phyloP scores from a whole-genome alignment of 768 basidiomycete species.

The Collybia sp. region DNA sequence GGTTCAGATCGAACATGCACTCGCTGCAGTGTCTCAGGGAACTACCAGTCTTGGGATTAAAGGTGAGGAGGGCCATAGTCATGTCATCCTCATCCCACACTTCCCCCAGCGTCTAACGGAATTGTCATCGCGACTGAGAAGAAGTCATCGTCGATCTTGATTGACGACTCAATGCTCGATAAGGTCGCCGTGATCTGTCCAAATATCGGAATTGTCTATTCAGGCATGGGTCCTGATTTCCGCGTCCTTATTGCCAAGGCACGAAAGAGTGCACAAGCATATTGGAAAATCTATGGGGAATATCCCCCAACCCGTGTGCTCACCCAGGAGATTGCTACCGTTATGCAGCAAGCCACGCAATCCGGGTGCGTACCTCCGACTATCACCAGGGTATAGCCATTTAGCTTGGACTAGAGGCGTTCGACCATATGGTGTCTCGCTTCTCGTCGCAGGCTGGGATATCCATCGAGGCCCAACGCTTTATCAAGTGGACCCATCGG shows the following conservation, averaged over 20 bases:
- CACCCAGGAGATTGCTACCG: conserved; percentile 94
- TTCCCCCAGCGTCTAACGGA: conserved; percentile 82
- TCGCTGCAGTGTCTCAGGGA: conserved; percentile 93
- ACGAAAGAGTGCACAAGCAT: conserved; percentile 95
- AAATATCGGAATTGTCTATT: conserved; percentile 99
- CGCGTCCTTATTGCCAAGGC: conserved; percentile 91
- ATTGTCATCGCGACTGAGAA: conserved; percentile 99
- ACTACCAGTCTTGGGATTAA: conserved; percentile 98
- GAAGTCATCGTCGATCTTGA: conserved; percentile 95
- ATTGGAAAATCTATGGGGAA: conserved; percentile 99
- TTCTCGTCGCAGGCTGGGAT: conserved; percentile 97
- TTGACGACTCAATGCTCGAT: conserved; percentile 97
- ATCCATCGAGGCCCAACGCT: conserved; percentile 90
- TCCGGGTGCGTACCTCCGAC: conserved; percentile 65
- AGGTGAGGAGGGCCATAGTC: conserved; percentile 46
- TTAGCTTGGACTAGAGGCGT: conserved; percentile 68
- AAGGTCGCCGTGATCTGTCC: conserved; percentile 97
- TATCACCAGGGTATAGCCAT: too few relatives aligned
- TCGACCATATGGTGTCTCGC: conserved; percentile 95
- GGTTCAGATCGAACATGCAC: conserved; percentile 99
- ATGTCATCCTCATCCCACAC: conserved; percentile 10
- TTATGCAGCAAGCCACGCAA: conserved; percentile 99
- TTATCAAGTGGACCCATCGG: conserved; percentile 98
- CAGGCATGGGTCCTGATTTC: conserved; percentile 99
- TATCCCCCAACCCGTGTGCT: conserved; percentile 96